These are phyloP conservation scores for Gremmenia infestans DNA, from an alignment of 2,329 filamentous ascomycete genomes.

Conservation along the genomic window DNA sequence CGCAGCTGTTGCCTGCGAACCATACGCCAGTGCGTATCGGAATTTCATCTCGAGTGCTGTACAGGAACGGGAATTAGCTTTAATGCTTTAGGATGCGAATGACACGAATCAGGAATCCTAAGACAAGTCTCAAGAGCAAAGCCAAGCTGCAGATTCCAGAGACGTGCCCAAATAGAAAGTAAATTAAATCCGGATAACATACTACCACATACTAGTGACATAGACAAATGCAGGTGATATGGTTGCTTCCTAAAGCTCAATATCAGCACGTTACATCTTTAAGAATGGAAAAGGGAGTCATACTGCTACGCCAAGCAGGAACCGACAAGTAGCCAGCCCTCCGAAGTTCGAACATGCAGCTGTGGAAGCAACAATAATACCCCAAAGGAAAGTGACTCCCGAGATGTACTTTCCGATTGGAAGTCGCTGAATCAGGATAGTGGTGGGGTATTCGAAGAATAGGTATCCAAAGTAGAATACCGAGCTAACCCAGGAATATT, in stretches of 20 bases:
- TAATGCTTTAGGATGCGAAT: too few relatives aligned
- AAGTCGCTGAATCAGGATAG: constrained; percentile 47
- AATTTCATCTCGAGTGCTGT: constrained; percentile 52
- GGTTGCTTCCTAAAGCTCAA: constrained; percentile 37
- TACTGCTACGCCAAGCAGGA: constrained; percentile 47
- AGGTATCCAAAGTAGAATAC: constrained; percentile 46
- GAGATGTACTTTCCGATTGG: constrained; percentile 50
- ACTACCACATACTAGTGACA: constrained; percentile 39
- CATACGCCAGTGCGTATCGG: constrained; percentile 53
- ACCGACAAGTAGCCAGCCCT: constrained; percentile 43
- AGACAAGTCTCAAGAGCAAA: too few relatives aligned
- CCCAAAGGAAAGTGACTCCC: constrained; percentile 31
- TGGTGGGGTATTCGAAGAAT: constrained; percentile 32
- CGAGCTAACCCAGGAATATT: constrained; percentile 45
- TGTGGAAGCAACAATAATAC: constrained; percentile 41
- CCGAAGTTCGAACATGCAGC: constrained; percentile 46
- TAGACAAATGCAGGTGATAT: constrained; percentile 51
- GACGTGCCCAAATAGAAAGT: constrained; percentile 26
- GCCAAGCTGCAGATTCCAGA: background rate
- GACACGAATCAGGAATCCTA: too few relatives aligned
- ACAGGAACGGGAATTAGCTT: background rate
- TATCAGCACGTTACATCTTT: background rate
- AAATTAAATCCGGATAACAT: too few relatives aligned
- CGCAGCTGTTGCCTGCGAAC: constrained; percentile 52
- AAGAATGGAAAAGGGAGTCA: background rate